Conservation (phyloP, 2,329 filamentous ascomycete species). For the Aspergillus bombycis region DNA sequence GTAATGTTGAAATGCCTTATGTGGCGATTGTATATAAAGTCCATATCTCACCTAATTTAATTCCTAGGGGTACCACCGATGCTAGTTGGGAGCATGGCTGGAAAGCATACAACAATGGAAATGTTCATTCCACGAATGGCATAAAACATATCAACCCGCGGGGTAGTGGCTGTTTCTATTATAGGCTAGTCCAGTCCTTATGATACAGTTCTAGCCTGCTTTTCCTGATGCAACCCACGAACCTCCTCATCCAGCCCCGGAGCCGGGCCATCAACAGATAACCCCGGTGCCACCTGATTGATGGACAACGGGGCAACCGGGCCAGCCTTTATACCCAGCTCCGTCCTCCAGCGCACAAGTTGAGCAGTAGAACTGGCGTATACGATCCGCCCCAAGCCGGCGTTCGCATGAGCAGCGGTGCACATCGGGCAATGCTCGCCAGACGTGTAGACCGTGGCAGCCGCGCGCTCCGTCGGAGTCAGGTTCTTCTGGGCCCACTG, state of each 20-base stretch:
- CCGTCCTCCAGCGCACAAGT: conserved; percentile 13
- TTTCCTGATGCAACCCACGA: conserved; percentile 17
- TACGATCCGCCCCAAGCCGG: conserved; percentile 19
- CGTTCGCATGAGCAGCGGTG: conserved; percentile 17
- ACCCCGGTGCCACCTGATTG: conserved; percentile 13
- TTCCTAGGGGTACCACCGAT: background rate
- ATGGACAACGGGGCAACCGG: conserved; percentile 22
- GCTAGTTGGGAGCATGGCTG: background rate
- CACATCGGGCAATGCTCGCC: conserved; percentile 24
- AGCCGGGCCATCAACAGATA: conserved; percentile 16
- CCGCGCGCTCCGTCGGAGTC: conserved; percentile 7
- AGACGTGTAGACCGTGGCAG: conserved; percentile 20
- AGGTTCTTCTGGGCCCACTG: conserved; percentile 20
- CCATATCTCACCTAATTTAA: too few species aligned
- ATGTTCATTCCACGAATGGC: background rate
- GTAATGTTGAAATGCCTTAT: background rate
- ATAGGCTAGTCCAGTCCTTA: background rate
- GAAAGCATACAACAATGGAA: background rate
- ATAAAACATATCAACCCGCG: background rate
- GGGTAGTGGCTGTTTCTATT: background rate
- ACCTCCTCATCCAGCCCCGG: conserved; percentile 14
- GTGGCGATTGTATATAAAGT: background rate
- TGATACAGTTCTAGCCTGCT: background rate
- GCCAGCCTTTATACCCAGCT: conserved; percentile 16
- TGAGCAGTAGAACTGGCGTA: conserved; percentile 20